phyloP scores from a whole-genome alignment of 345 rosid genomes.

The Salix koriyanagi region DNA sequence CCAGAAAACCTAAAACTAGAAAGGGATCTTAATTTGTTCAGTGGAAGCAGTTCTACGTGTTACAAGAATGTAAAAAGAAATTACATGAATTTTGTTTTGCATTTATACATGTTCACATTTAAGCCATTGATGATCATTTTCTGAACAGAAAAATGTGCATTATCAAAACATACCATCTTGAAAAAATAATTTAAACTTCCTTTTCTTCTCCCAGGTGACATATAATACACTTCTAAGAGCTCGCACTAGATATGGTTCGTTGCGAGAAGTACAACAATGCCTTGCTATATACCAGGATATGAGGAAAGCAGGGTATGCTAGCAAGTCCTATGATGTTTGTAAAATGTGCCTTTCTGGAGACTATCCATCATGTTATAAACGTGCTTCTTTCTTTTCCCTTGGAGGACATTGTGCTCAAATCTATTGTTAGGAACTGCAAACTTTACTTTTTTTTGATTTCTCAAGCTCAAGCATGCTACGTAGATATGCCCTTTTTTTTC shows the following conservation, averaged over 20 bases:
- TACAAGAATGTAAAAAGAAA: neutral
- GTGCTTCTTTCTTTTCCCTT: neutral
- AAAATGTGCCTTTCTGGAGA: neutral
- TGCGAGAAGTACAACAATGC: constrained; percentile 80
- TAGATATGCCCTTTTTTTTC: neutral
- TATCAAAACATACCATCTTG: neutral
- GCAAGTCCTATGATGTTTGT: neutral
- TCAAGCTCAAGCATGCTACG: neutral
- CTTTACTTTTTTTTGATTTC: neutral
- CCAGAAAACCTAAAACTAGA: neutral
- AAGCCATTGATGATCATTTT: neutral
- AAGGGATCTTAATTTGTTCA: neutral
- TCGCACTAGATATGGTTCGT: constrained; percentile 73
- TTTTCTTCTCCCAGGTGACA: constrained; percentile 57
- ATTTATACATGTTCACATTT: neutral
- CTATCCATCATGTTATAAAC: neutral
- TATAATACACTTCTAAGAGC: constrained; percentile 80
- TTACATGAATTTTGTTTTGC: neutral
- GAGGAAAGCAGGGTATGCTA: constrained; percentile 83
- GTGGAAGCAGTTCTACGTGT: neutral
- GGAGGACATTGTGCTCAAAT: neutral
- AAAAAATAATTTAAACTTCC: neutral
- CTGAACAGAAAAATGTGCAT: neutral
- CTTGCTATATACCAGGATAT: constrained; percentile 81
- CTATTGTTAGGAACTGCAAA: neutral